These are phyloP conservation scores for Cladosporium sp. DNA, from an alignment of 2,329 filamentous ascomycete species.

Conservation along the genomic window DNA sequence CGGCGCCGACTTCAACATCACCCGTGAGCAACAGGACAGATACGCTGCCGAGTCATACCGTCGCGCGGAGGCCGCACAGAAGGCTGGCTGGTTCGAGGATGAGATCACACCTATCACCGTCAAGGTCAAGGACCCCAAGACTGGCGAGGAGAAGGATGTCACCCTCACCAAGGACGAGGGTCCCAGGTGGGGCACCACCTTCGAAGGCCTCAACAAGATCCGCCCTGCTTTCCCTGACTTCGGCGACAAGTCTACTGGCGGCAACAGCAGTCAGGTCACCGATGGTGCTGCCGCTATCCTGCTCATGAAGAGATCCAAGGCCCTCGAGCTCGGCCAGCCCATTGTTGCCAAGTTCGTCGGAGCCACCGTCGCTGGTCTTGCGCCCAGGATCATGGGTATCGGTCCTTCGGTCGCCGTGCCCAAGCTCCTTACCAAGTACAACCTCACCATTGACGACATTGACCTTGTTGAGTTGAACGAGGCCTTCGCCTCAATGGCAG, in stretches of 20 bases:
- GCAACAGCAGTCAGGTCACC: constrained; percentile 92
- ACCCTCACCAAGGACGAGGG: constrained; percentile 87
- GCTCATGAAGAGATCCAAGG: constrained; percentile 91
- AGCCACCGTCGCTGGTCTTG: constrained; percentile 84
- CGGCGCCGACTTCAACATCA: constrained; percentile 82
- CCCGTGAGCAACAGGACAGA: constrained; percentile 76
- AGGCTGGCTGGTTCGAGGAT: constrained; percentile 86
- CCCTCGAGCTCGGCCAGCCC: constrained; percentile 81
- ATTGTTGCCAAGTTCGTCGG: constrained; percentile 94
- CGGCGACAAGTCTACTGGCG: constrained; percentile 82
- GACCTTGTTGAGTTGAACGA: constrained; percentile 96
- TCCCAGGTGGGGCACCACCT: constrained; percentile 85
- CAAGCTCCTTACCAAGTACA: constrained; percentile 82
- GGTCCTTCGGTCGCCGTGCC: constrained; percentile 70
- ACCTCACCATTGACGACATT: constrained; percentile 76
- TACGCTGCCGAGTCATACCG: constrained; percentile 87
- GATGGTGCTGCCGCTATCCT: constrained; percentile 89
- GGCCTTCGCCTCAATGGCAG: constrained; percentile 96
- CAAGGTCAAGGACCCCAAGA: constrained; percentile 79
- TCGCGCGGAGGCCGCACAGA: constrained; percentile 85
- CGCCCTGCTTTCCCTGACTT: constrained; percentile 87
- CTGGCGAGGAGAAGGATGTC: constrained; percentile 74
- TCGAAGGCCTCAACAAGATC: constrained; percentile 79
- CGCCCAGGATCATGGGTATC: constrained; percentile 96
- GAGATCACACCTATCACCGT: constrained; percentile 90